A percentile compares a stretch with the other conserved stretches of the same genome.
These are phyloP conservation scores for Neurospora sp. DNA, from an alignment of 2,329 filamentous ascomycete genomes.

Conservation along the genomic window DNA sequence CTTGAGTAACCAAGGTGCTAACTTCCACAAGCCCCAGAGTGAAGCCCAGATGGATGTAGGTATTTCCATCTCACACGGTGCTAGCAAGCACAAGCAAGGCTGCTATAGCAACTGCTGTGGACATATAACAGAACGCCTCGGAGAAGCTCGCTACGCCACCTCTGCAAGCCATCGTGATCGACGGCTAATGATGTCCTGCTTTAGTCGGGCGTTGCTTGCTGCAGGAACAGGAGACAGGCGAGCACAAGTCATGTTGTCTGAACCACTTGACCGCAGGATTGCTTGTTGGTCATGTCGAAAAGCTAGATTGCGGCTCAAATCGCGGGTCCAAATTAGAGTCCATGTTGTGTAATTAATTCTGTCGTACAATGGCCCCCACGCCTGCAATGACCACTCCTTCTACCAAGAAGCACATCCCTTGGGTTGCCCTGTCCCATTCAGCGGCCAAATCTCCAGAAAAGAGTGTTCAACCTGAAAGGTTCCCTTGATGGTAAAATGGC, in stretches of 20 bases:
- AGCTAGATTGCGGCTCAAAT: not conserved
- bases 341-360: not conserved
- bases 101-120: not conserved
- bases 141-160: not conserved
- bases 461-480: not conserved
- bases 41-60: not conserved
- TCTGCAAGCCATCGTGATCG: conserved; percentile 1
- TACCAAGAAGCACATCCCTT: not conserved
- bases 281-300: not conserved
- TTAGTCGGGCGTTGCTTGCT: conserved; percentile 2
- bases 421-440: not conserved
- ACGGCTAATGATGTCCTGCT: not conserved
- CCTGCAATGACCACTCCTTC: not conserved
- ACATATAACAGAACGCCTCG: not conserved
- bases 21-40: not conserved
- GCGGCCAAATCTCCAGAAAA: not conserved
- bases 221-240: conserved; percentile 13
- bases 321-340: not conserved
- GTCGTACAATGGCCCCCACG: not conserved
- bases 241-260: not conserved
- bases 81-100: not conserved
- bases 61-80: not conserved
- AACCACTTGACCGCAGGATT: not conserved
- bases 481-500: not conserved
- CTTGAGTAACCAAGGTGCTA: not conserved